These are phyloP conservation scores for Zygotorulaspora mrakii DNA, from an alignment of 1,139 yeast genomes.

Conservation along the genomic window DNA sequence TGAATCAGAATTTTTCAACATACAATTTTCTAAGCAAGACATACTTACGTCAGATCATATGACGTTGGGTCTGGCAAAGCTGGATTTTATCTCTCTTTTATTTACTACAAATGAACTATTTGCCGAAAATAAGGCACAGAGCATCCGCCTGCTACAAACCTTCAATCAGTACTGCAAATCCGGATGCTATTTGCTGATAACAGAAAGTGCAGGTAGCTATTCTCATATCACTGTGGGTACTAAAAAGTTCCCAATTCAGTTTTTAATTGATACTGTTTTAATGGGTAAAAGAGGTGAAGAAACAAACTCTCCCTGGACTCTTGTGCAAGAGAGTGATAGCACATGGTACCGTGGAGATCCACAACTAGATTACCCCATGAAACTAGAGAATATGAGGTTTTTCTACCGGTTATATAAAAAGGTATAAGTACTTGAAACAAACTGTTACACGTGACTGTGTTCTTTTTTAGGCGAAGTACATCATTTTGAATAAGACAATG, in stretches of 20 bases:
- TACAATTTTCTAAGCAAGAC: conserved; percentile 52
- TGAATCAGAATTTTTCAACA: conserved; percentile 36
- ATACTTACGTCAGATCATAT: conserved; percentile 39
- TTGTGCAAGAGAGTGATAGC: conserved; percentile 64
- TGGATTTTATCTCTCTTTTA: conserved; percentile 58
- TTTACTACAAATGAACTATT: conserved; percentile 87
- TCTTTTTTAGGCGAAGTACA: too few species aligned
- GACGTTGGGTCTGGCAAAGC: conserved; percentile 26
- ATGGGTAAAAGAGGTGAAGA: conserved; percentile 51
- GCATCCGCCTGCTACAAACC: conserved; percentile 56
- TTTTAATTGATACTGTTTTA: conserved; percentile 67
- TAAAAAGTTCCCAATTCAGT: conserved; percentile 77
- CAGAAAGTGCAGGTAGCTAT: conserved; percentile 89
- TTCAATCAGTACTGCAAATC: conserved; percentile 46
- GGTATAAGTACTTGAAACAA: conserved; percentile 20
- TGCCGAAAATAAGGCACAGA: conserved; percentile 58
- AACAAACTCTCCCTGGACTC: conserved; percentile 57
- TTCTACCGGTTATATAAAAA: conserved; percentile 71
- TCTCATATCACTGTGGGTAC: conserved; percentile 74
- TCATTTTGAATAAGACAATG: not conserved
- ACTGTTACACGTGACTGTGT: conserved; percentile 1
- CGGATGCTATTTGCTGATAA: conserved; percentile 61
- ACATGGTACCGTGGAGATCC: conserved; percentile 70
- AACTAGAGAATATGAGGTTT: conserved; percentile 82
- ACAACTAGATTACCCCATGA: conserved; percentile 60